Base-by-base conservation (phyloP, 108 stramenopile species). In the Pseudonitzschia pungens region DNA sequence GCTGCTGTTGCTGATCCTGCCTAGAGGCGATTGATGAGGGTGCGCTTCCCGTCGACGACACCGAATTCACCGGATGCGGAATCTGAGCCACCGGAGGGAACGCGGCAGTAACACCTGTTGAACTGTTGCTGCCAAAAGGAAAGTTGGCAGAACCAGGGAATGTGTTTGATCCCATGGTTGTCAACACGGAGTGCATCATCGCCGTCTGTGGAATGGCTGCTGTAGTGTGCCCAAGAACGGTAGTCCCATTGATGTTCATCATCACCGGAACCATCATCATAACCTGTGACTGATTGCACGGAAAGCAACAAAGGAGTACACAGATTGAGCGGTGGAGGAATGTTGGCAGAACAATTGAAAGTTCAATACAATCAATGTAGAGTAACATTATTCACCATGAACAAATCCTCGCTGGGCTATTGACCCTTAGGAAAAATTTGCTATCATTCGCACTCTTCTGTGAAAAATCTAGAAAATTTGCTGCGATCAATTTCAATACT, bases 211-310 rank as follows among this genome's bases (percentile, higher is more conserved):
- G 16, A 9, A 56, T 10, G 0, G 12, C 20, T n/a, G 57, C 22
- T 9, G 29, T 27, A 6, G 15, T 14, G 15, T 58, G 57, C n/a
- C 57, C 57, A 26, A 58, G 57, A 9, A 31, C 29, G 57, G 57
- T 58, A 27, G 57, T 58, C 5, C 57, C 57, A 14, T 58, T 31
- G 14, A 40, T 21, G 20, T 40, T 40, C 60, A 92, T 76, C 87
- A 92, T 92, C 89, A 92, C 88, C 15, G 91, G 91, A 20, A 92
- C 89, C 89, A 92, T 92, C 91, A 92, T 92, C 91, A 92, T 90
- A 43, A 92, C 78, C 86, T 91, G 54, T 14, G 20, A 55, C 0
- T 26, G 54, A 24, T 26, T 6, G 6, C 36, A 36, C 4, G 36
- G 36, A 36, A 36, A 2, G 36, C 4, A 36, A 36, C 36, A 36